phyloP scores from a whole-genome alignment of 768 basidiomycete genomes.

The Neoboletus subvelutipes region DNA sequence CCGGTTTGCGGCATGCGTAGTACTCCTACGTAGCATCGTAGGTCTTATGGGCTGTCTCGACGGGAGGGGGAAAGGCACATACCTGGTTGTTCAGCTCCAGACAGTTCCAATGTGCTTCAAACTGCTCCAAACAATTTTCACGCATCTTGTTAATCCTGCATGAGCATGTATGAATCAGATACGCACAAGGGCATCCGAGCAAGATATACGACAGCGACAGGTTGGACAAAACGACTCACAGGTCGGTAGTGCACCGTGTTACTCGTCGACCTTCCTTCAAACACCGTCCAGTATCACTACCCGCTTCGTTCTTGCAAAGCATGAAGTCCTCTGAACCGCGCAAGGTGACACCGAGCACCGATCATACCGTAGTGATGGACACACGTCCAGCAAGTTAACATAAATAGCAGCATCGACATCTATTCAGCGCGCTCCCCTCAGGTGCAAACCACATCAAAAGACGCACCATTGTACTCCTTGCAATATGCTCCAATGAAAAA shows the following conservation, averaged over 20 bases:
- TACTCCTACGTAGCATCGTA: constrained; percentile 59
- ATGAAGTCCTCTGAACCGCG: constrained; percentile 79
- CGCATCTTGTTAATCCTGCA: constrained; percentile 88
- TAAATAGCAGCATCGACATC: neutral
- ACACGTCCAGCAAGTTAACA: neutral
- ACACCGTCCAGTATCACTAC: constrained; percentile 83
- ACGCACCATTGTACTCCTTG: constrained; percentile 93
- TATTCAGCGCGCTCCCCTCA: constrained; percentile 11
- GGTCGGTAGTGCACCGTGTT: constrained; percentile 89
- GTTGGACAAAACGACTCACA: constrained; percentile 55
- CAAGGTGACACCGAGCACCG: constrained; percentile 9
- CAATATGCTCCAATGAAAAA: constrained; percentile 97
- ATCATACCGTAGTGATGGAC: neutral
- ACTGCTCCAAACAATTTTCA: constrained; percentile 84
- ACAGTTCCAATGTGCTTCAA: constrained; percentile 92
- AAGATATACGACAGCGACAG: neutral
- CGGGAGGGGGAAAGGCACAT: constrained; percentile 28
- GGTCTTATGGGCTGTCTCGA: neutral
- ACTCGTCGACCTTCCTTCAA: constrained; percentile 94
- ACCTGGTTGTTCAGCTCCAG: constrained; percentile 95
- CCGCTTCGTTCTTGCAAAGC: constrained; percentile 94
- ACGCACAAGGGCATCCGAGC: neutral
- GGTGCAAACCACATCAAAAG: neutral
- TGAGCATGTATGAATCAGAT: neutral
- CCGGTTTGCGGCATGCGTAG: constrained; percentile 84